Evolutionary conservation across 768 basidiomycete genomes (phyloP).

Genomic region (Rhodotorula kratochvilovae): DNA sequence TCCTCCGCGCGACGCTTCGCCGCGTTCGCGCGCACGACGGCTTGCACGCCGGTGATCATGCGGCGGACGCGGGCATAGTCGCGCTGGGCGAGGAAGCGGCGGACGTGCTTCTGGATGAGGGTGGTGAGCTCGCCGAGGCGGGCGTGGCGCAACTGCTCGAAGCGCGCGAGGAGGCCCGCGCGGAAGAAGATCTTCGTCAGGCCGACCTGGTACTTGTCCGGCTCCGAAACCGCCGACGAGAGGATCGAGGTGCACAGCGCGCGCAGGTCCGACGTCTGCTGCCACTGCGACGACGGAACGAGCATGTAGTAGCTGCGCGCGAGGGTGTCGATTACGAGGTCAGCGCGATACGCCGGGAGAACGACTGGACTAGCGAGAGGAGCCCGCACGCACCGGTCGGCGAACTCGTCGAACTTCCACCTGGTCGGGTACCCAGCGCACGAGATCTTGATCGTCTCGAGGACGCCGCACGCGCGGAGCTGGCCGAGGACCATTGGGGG

Average conservation of each 20-base stretch:
- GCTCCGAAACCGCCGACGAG: constrained; percentile 78
- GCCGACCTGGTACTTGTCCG: constrained; percentile 95
- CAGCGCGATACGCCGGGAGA: not conserved
- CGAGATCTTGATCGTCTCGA: constrained; percentile 97
- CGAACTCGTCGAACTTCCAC: constrained; percentile 98
- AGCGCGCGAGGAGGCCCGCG: constrained; percentile 93
- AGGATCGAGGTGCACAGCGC: constrained; percentile 78
- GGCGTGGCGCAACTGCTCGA: constrained; percentile 84
- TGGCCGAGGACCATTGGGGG: constrained; percentile 94
- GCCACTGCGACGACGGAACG: constrained; percentile 78
- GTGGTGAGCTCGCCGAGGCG: constrained; percentile 86
- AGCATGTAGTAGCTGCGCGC: constrained; percentile 87
- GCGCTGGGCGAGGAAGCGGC: constrained; percentile 75
- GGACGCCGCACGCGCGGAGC: constrained; percentile 92
- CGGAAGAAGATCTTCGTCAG: constrained; percentile 99
- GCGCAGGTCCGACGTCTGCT: constrained; percentile 62
- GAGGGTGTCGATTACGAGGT: constrained; percentile 4
- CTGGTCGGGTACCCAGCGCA: constrained; percentile 97
- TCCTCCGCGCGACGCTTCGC: constrained; percentile 67
- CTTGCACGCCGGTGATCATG: constrained; percentile 80
- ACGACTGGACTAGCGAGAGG: not conserved
- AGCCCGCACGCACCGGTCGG: constrained; percentile 67
- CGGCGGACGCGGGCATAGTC: constrained; percentile 66
- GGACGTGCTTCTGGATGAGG: constrained; percentile 95
- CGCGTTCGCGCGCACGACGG: constrained; percentile 85